Base-by-base conservation (phyloP, 331 rosid species). In the Prunus yedoensis region DNA sequence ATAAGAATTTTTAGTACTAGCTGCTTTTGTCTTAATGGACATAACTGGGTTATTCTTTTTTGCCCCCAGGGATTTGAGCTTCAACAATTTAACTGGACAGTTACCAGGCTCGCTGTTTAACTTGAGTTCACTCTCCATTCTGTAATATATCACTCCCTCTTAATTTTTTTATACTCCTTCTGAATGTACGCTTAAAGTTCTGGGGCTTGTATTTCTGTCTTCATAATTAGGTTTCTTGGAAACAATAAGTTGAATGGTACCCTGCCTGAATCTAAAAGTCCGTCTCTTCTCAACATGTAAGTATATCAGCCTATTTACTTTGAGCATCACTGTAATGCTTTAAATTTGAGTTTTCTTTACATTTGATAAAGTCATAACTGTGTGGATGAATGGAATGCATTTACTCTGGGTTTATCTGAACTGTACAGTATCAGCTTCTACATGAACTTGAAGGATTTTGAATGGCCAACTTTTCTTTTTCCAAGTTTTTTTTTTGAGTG, bases 51-150 rank as follows among this genome's bases (percentile, higher is more conserved):
- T 45, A n/a, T 73, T 72, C 32, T 49, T 32, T 47, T 68, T 77
- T 16, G n/a, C 58, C 84, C 23, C 25, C 81, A 93, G 98, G 86
- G 98, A 91, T 81, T 84, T 93, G 76, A 93, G 98, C 87, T 93
- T 93, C 89, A 93, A 91, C 78, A 89, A 80, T 68, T 73, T 93
- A 54, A 71, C 66, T 0, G 97, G 96, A 61, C 86, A 78, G 65
- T 89, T 89, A 80, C 88, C 86, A 2, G 78, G 38, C 65, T 87
- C 90, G 27, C 86, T 93, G 81, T 93, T 89, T 87, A 84, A 79
- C 76, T 59, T 87, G 96, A 83, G 76, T 25, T 79, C 70, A 14
- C 94, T 93, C 47, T 0, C 23, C 3, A 3, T 16, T 82, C 81
- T 93, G 98, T 93, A 93, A 87, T 74, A 74, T 80, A 20, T 17